These are phyloP conservation scores for Penicillium concentricum DNA, from an alignment of 2,329 filamentous ascomycete species.

Conservation along the genomic window DNA sequence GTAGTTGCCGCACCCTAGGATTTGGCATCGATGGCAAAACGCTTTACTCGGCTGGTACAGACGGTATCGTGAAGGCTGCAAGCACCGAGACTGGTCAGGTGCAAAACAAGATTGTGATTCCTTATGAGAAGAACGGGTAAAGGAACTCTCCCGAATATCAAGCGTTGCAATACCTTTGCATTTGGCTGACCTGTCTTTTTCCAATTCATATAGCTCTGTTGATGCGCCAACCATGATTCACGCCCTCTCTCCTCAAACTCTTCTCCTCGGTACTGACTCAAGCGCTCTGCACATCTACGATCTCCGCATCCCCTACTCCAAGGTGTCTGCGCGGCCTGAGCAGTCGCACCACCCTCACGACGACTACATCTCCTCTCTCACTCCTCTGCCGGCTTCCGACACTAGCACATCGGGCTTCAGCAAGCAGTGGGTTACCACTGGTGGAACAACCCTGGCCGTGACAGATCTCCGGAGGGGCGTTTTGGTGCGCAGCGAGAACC, in stretches of 20 bases:
- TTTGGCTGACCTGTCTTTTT: conserved; percentile 11
- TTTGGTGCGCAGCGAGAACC: conserved; percentile 84
- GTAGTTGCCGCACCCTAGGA: conserved; percentile 78
- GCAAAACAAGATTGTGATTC: conserved; percentile 77
- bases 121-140: conserved; percentile 47
- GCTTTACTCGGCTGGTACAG: conserved; percentile 61
- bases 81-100: conserved; percentile 64
- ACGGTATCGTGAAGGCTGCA: conserved; percentile 63
- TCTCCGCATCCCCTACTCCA: conserved; percentile 60
- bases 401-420: conserved; percentile 83
- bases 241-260: conserved; percentile 78
- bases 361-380: conserved; percentile 88
- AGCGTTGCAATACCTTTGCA: conserved; percentile 1
- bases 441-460: conserved; percentile 84
- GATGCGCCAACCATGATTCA: conserved; percentile 81
- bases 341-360: conserved; percentile 84
- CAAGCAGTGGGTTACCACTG: conserved; percentile 94
- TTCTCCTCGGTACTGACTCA: conserved; percentile 88
- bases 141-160: conserved; percentile 16
- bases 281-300: conserved; percentile 87
- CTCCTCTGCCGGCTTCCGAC: conserved; percentile 74
- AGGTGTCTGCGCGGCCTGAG: conserved; percentile 63
- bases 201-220: conserved; percentile 42
- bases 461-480: conserved; percentile 86
- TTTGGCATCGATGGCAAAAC: conserved; percentile 76